These are phyloP conservation scores for Cercospora sesami DNA, from an alignment of 2,329 filamentous ascomycete genomes.

Conservation along the genomic window DNA sequence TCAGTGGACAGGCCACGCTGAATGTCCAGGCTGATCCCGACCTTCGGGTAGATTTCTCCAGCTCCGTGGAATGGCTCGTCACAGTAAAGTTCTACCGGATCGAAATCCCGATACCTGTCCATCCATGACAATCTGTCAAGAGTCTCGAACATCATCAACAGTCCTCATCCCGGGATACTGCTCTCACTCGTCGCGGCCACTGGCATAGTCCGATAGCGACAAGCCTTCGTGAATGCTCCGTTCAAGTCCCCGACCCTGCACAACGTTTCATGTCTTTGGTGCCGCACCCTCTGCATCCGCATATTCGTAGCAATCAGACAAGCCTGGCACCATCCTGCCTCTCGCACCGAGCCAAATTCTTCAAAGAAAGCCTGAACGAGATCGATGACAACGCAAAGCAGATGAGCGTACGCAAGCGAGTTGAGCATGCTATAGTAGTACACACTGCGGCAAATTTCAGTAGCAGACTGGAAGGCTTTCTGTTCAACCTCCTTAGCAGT, in stretches of 20 bases:
- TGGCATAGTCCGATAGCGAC: conserved; percentile 15
- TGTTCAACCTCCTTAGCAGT: conserved; percentile 34
- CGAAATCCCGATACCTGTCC: not conserved
- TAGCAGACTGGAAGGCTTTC: conserved; percentile 26
- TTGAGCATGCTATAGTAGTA: conserved; percentile 20
- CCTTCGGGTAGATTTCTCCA: not conserved
- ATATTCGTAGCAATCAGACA: conserved; percentile 17
- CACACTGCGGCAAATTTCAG: conserved; percentile 18
- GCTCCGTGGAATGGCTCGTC: not conserved
- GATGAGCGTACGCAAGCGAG: conserved; percentile 16
- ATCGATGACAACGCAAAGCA: conserved; percentile 18
- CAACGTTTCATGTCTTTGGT: conserved; percentile 3
- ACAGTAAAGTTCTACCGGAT: not conserved
- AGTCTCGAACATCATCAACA: not conserved
- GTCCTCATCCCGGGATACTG: not conserved
- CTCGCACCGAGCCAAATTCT: conserved; percentile 13
- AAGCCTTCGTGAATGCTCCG: conserved; percentile 15
- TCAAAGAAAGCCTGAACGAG: conserved; percentile 17
- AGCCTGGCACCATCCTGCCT: conserved; percentile 21
- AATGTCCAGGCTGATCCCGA: not conserved
- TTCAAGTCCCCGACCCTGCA: conserved; percentile 18
- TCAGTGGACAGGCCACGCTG: not conserved
- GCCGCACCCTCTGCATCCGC: conserved; percentile 11
- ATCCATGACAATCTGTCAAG: not conserved
- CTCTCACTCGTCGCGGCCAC: conserved; percentile 3